Conservation (phyloP, 176 grass and related monocot genomes). For the Oryza brachyantha region DNA sequence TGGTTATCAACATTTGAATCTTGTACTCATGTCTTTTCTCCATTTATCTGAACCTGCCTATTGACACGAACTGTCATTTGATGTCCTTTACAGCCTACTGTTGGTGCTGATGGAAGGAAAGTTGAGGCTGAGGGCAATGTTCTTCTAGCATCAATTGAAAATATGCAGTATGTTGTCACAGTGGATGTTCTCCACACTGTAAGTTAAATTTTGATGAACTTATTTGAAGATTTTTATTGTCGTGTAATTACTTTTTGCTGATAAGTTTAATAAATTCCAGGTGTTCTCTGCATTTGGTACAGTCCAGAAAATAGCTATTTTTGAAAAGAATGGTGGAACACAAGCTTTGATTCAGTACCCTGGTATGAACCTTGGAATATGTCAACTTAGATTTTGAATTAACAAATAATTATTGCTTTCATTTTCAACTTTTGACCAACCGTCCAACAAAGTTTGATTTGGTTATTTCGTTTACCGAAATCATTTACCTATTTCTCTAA, state of each 20-base stretch:
- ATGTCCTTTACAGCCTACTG: constrained; percentile 45
- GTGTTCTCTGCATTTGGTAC: constrained; percentile 88
- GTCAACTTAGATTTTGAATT: constrained; percentile 14
- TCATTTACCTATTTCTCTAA: not conserved
- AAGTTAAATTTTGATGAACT: constrained; percentile 23
- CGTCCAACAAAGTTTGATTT: not conserved
- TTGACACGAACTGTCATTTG: constrained; percentile 15
- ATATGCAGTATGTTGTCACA: constrained; percentile 86
- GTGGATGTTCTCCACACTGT: constrained; percentile 96
- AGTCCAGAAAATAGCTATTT: constrained; percentile 98
- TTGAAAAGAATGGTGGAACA: constrained; percentile 88
- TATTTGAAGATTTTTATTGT: not conserved
- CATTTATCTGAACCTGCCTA: constrained; percentile 27
- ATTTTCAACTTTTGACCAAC: not conserved
- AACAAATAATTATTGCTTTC: constrained; percentile 4
- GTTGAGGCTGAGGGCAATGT: constrained; percentile 89
- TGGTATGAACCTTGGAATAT: constrained; percentile 44
- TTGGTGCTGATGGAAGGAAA: constrained; percentile 81
- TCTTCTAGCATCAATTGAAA: constrained; percentile 91
- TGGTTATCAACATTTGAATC: not conserved
- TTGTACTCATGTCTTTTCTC: constrained; percentile 30
- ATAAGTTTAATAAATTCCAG: constrained; percentile 51
- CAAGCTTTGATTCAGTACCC: constrained; percentile 96
- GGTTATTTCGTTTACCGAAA: not conserved
- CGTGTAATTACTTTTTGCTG: not conserved